Conservation (phyloP, 345 rosid species). For the Populus ilicifolia region DNA sequence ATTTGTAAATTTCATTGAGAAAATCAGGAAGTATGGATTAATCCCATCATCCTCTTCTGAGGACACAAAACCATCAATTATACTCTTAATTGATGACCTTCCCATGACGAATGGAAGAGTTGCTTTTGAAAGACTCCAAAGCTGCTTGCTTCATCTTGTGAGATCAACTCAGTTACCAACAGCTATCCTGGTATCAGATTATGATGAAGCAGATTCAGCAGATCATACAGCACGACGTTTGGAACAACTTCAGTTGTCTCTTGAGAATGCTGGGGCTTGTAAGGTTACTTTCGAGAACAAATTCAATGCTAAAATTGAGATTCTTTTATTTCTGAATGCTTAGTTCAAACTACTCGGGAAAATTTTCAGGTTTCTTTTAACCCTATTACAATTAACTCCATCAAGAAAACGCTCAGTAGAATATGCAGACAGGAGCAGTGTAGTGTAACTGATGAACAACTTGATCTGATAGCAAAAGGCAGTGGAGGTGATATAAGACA, state of each 20-base stretch:
- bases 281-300: constrained; percentile 56
- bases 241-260: constrained; percentile 65
- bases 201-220: constrained; percentile 51
- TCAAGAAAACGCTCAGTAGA: constrained; percentile 64
- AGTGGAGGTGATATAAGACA: constrained; percentile 96
- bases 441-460: constrained; percentile 49
- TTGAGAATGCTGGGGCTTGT: constrained; percentile 75
- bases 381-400: constrained; percentile 75
- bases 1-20: constrained; percentile 75
- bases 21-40: constrained; percentile 64
- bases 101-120: constrained; percentile 65
- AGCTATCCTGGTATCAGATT: constrained; percentile 60
- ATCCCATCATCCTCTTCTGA: constrained; percentile 41
- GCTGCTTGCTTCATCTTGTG: constrained; percentile 65
- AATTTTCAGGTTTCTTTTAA: constrained; percentile 74
- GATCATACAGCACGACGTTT: constrained; percentile 41
- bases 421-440: constrained; percentile 71
- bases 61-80: constrained; percentile 35
- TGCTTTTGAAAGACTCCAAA: constrained; percentile 66
- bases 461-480: constrained; percentile 71
- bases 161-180: constrained; percentile 68
- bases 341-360: constrained; percentile 23
- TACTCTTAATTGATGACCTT: constrained; percentile 88
- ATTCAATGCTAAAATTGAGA: constrained; percentile 12
- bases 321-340: constrained; percentile 11